Conservation (phyloP, 2,329 filamentous ascomycete species). For the Xylariaceae sp. region DNA sequence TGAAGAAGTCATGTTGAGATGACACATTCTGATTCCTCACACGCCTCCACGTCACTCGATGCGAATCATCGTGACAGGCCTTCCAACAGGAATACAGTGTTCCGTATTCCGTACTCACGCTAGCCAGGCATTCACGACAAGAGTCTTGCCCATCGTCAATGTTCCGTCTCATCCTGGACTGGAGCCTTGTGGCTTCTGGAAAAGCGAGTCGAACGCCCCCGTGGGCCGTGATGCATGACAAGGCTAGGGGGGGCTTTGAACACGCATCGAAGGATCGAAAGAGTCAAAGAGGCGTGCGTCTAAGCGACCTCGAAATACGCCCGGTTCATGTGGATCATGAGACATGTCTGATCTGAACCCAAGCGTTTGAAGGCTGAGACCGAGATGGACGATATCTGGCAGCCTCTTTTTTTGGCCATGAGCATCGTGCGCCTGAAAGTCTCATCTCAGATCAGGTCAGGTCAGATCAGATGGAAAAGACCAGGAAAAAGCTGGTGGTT, state of each 20-base stretch:
- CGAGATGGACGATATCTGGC: neutral
- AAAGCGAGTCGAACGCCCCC: too few relatives aligned
- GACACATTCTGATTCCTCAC: neutral
- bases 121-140: neutral
- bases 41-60: neutral
- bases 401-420: constrained; percentile 6
- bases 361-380: constrained; percentile 18
- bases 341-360: neutral
- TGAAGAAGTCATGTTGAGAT: neutral
- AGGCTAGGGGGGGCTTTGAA: neutral
- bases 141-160: neutral
- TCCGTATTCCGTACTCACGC: neutral
- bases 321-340: too few relatives aligned
- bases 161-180: neutral
- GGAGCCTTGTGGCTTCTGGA: neutral
- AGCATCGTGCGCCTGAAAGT: constrained; percentile 1
- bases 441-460: neutral
- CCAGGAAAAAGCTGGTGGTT: neutral
- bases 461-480: neutral
- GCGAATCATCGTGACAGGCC: neutral
- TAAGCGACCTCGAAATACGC: too few relatives aligned
- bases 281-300: neutral
- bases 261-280: neutral
- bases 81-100: neutral
- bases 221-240: neutral